Conservation (phyloP, 805 yeast genomes). For the Scheffersomyces coipomensis region DNA sequence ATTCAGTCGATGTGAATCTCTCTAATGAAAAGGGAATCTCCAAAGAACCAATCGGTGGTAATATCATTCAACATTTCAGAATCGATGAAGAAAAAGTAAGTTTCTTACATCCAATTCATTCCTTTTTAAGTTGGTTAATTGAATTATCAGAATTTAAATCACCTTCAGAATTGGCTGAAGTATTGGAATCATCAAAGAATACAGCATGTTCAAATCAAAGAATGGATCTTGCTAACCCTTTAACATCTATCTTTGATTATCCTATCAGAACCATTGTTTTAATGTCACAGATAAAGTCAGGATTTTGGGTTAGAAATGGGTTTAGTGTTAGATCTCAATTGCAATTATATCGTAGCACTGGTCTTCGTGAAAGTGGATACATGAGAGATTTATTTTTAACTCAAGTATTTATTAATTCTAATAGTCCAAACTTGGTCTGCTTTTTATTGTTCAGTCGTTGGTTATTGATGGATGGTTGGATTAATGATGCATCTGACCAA, state of each 20-base stretch:
- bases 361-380: constrained; percentile 80
- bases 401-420: constrained; percentile 57
- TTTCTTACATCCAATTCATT: constrained; percentile 78
- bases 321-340: constrained; percentile 75
- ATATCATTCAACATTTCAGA: constrained; percentile 18
- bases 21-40: constrained; percentile 11
- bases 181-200: constrained; percentile 12
- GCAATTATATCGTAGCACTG: constrained; percentile 73
- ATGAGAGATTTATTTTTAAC: constrained; percentile 72
- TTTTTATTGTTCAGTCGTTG: constrained; percentile 66
- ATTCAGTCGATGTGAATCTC: constrained; percentile 23
- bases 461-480: constrained; percentile 49
- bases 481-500: not conserved
- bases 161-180: constrained; percentile 16
- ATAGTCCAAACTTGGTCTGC: constrained; percentile 54
- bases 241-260: constrained; percentile 56
- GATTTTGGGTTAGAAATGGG: constrained; percentile 95
- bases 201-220: constrained; percentile 1
- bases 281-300: constrained; percentile 80
- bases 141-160: constrained; percentile 45
- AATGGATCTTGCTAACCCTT: constrained; percentile 12
- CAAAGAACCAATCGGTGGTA: constrained; percentile 21
- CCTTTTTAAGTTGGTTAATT: constrained; percentile 68
- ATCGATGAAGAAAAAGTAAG: constrained; percentile 51
- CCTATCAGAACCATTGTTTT: constrained; percentile 76